Evolutionary conservation across 176 grass and related monocot genomes (phyloP).

Genomic region (Rhynchospora tenuis): DNA sequence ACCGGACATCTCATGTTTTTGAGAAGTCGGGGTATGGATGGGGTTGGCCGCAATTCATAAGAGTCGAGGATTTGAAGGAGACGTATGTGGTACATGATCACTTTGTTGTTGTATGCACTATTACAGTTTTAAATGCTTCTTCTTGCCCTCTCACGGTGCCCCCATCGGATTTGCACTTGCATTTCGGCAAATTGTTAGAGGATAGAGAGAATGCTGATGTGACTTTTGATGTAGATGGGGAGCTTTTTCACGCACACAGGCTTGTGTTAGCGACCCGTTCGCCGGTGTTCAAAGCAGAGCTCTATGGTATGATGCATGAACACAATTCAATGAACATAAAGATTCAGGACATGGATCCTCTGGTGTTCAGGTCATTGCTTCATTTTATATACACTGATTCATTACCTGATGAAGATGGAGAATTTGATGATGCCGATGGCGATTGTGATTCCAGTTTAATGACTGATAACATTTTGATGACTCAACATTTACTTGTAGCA

Average conservation of each 20-base stretch:
- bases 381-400: conserved; percentile 21
- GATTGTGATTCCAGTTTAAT: background rate
- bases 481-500: conserved; percentile 25
- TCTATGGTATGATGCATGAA: conserved; percentile 9
- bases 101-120: conserved; percentile 10
- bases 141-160: background rate
- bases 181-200: conserved; percentile 10
- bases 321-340: background rate
- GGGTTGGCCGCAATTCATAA: conserved; percentile 18
- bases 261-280: conserved; percentile 16
- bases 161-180: background rate
- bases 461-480: conserved; percentile 6
- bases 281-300: conserved; percentile 16
- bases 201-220: conserved; percentile 11
- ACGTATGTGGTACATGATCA: background rate
- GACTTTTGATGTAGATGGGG: background rate
- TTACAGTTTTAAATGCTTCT: conserved; percentile 14
- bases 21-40: conserved; percentile 17
- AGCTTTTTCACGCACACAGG: conserved; percentile 17
- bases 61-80: background rate
- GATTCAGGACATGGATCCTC: background rate
- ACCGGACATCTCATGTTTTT: conserved; percentile 15
- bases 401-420: background rate
- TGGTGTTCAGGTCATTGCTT: conserved; percentile 8
- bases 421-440: background rate